Evolutionary conservation across 2,329 filamentous ascomycete species (phyloP), one percentile per base, ranked within the genome.

Genomic region (Hymenoscyphus fraxineus): DNA sequence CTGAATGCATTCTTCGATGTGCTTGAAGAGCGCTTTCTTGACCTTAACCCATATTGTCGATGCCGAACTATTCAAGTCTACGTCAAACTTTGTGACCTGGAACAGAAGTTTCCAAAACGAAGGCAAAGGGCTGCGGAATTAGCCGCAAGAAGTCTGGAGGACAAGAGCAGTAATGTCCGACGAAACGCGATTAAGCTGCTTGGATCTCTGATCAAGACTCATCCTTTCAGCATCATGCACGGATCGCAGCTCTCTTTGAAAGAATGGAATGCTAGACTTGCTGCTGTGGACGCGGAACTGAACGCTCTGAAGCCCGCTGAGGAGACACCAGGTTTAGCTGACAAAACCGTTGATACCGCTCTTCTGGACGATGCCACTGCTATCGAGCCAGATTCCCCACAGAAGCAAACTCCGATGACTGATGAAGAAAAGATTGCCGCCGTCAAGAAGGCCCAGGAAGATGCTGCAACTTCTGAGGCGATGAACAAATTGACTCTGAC

Each of bases 1-100:
- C 90, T 99, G 66, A 95, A 96, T 70, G 93, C 93, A 22, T 99
- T 98, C 76, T 98, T 98, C 73, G 94, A 98, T 72, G 93, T 98
- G 0, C 81, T 99, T 2, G 93, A 99, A 75, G 94, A 98, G 78
- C 88, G 95, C 13, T 99, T 99, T 77, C 83, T 98, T 59, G 95
- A 99, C 72, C 86, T 97, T 73, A 99, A 98, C 77, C 96, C 95
- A 0, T 99, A 98, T 78, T 97, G 93, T 75, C 87, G 95, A 73
- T 96, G 91, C 77, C 85, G 94, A 71, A 88, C 92, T 1, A 91
- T 99, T 66, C 95, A 99, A 74, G 95, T 98, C 3, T 97, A 95
- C 73, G 86, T 91, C 78, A 94, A 88, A 74, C 84, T 99, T 13
- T 97, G 93, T 73, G 93, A 97, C 64, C 83, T 98, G n/a, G 92